Conservation (phyloP, 148 eudicot species). For the Agrostemma githago region DNA sequence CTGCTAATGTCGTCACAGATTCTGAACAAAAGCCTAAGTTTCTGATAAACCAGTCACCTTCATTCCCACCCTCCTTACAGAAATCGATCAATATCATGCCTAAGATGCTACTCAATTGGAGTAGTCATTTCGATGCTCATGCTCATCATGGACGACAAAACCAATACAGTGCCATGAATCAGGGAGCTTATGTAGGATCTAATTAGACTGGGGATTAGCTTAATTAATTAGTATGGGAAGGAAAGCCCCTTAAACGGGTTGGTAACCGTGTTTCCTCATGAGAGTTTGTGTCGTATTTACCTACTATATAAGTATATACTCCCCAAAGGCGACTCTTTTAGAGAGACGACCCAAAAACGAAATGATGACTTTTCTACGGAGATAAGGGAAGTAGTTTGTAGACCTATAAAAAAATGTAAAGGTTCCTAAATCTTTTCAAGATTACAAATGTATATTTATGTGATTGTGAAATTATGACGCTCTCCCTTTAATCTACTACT, state of each 20-base stretch:
- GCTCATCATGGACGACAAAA: conserved; percentile 30
- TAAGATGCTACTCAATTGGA: conserved; percentile 45
- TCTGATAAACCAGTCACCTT: conserved; percentile 20
- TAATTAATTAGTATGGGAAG: background rate
- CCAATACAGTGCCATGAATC: conserved; percentile 16
- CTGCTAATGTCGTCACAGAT: conserved; percentile 41
- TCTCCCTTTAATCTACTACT: too few species aligned
- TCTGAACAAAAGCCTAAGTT: conserved; percentile 25
- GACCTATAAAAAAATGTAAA: conserved; percentile 21
- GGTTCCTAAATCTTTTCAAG: conserved; percentile 15
- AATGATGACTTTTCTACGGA: too few species aligned
- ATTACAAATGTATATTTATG: conserved; percentile 23
- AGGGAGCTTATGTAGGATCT: conserved; percentile 32
- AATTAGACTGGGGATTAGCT: conserved; percentile 22
- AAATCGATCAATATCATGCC: conserved; percentile 28
- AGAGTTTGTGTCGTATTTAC: conserved; percentile 23
- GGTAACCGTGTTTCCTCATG: conserved; percentile 17
- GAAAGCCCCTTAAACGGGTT: conserved; percentile 3
- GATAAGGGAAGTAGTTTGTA: too few species aligned
- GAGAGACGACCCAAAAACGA: too few species aligned
- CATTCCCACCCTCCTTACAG: conserved; percentile 24
- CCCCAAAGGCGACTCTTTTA: too few species aligned
- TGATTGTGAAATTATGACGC: conserved; percentile 15
- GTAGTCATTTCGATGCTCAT: conserved; percentile 34
- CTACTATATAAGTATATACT: conserved; percentile 27